Evolutionary conservation across 1,284 basidiomycete genomes (phyloP).

Genomic region (Wolfiporia cocos): DNA sequence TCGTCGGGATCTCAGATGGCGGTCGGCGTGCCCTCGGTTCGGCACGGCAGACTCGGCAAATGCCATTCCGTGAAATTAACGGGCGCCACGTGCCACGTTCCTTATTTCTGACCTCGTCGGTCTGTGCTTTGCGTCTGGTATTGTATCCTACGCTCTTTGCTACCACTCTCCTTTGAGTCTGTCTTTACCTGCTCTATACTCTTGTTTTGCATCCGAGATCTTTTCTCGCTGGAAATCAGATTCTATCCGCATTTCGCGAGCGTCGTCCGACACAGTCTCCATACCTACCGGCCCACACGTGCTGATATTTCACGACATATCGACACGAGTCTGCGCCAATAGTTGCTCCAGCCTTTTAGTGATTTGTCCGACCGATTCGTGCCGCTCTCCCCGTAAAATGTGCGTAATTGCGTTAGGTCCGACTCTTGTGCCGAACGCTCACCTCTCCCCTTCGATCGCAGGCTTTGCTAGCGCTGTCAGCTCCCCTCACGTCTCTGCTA

Average conservation of each 20-base stretch:
- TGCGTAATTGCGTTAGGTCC: conserved; percentile 1
- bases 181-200: neutral
- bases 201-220: neutral
- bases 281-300: conserved; percentile 20
- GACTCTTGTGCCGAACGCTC: neutral
- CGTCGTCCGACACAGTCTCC: conserved; percentile 10
- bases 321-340: conserved; percentile 5
- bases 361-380: neutral
- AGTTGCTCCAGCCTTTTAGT: neutral
- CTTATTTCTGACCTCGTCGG: too few relatives aligned
- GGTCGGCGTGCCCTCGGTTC: too few relatives aligned
- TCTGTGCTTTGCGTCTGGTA: too few relatives aligned
- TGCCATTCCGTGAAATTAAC: too few relatives aligned
- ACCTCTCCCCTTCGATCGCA: neutral
- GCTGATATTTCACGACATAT: conserved; percentile 17
- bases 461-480: conserved; percentile 5
- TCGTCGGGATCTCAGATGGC: too few relatives aligned
- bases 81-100: too few relatives aligned
- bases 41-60: too few relatives aligned
- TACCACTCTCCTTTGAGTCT: conserved; percentile 3
- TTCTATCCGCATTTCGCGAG: neutral
- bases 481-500: conserved; percentile 1
- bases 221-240: neutral
- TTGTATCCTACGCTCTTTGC: conserved; percentile 4
- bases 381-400: conserved; percentile 1